Base-by-base conservation (phyloP, 73 alveolate species). In the Uronychia setigera region DNA sequence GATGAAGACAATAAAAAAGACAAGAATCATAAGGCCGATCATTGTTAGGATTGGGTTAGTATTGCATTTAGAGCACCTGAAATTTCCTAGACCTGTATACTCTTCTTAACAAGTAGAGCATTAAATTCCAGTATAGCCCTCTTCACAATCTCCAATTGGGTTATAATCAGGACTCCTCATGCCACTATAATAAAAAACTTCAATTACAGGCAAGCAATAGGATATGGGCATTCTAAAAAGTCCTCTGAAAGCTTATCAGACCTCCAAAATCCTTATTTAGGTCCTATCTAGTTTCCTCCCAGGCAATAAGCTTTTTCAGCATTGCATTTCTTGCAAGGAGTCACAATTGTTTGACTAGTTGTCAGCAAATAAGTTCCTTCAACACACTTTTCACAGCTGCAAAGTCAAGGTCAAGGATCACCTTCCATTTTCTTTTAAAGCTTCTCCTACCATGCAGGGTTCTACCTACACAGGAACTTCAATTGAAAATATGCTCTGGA, bases 51-150 rank as follows among this genome's bases (percentile, higher is more conserved):
- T 19, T 11, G 78, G 31, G n/a, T 27, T 13, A 31, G 77, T 34
- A 34, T 84, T 88, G 30, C 93, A 87, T 28, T 58, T 60, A 1
- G 26, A 0, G 29, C 93, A 87, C 31, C 58, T 28, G 58, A 33
- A 80, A 29, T 81, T 33, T 14, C 86, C 78, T 1, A n/a, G 1
- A 1, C 85, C 29, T n/a, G 59, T 31, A 67, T 79, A 86, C n/a
- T 78, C 88, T 5, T 29, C 60, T 32, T 29, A 5, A 35, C 92
- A 86, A n/a, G 29, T 28, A 31, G 90, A n/a, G 31, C 93, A 87
- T 29, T 78, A 33, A n/a, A 67, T 19, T 1, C 89, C 93, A 11
- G 82, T 58, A 33, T 87, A 87, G 26, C 93, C 93, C 1, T 34
- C 78, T 29, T 26, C 83, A 29, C 92, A 86, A 26, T 59, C 83